These are phyloP conservation scores for Elongisporangium prolatum DNA, from an alignment of 352 stramenopile genomes.

Conservation along the genomic window DNA sequence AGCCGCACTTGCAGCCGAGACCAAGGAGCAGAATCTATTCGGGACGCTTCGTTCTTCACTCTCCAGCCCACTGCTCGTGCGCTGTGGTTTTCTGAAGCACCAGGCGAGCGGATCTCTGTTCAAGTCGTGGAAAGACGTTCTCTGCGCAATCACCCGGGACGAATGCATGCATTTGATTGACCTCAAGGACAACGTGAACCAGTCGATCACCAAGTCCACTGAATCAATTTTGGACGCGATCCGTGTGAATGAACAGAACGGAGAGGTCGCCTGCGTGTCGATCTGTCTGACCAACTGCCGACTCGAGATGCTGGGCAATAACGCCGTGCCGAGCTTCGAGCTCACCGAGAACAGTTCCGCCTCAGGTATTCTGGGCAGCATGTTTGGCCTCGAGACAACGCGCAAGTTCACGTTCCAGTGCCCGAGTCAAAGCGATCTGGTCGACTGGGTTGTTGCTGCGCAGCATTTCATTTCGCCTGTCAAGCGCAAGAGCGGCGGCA, in stretches of 20 bases:
- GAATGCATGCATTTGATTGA: conserved; percentile 69
- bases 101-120: conserved; percentile 72
- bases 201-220: conserved; percentile 43
- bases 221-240: conserved; percentile 61
- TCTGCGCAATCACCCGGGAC: conserved; percentile 77
- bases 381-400: conserved; percentile 58
- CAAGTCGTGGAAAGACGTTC: conserved; percentile 67
- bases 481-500: background rate
- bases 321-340: conserved; percentile 59
- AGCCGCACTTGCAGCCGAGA: conserved; percentile 52
- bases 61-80: conserved; percentile 60
- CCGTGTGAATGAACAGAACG: conserved; percentile 38
- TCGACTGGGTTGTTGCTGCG: conserved; percentile 78
- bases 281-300: conserved; percentile 62
- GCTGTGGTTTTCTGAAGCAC: conserved; percentile 74
- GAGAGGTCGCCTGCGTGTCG: conserved; percentile 42
- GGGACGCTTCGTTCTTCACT: conserved; percentile 57
- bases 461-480: conserved; percentile 54
- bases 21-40: conserved; percentile 58
- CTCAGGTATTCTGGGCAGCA: conserved; percentile 51
- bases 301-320: conserved; percentile 75
- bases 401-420: conserved; percentile 82
- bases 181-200: conserved; percentile 58
- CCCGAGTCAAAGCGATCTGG: conserved; percentile 63
- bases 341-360: conserved; percentile 53